Evolutionary conservation across 768 basidiomycete genomes (phyloP).

Genomic region (Russula vinacea): DNA sequence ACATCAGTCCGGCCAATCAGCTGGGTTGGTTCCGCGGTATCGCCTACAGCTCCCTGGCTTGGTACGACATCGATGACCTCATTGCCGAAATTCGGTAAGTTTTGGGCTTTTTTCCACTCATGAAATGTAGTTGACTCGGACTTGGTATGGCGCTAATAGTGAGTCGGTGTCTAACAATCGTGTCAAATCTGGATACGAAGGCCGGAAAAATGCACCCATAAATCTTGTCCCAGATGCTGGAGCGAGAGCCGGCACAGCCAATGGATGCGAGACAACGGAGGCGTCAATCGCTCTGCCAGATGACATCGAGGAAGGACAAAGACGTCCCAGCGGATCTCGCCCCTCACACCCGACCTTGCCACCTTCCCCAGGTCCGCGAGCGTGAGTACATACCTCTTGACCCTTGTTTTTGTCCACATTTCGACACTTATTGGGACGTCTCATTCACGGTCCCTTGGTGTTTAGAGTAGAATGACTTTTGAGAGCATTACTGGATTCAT

Average conservation of each 20-base stretch:
- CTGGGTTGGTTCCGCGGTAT: constrained; percentile 72
- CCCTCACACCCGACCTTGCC: not conserved
- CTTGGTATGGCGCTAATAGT: constrained; percentile 41
- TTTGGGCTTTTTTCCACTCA: constrained; percentile 6
- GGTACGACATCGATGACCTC: constrained; percentile 75
- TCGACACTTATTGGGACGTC: not conserved
- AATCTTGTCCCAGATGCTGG: constrained; percentile 72
- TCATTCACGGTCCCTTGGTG: not conserved
- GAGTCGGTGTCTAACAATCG: constrained; percentile 82
- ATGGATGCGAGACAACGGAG: constrained; percentile 61
- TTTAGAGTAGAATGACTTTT: constrained; percentile 8
- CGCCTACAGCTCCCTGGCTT: constrained; percentile 64
- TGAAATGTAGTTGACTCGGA: not conserved
- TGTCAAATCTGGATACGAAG: constrained; percentile 68
- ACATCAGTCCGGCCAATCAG: constrained; percentile 58
- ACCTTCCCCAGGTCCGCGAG: not conserved
- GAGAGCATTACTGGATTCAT: not conserved
- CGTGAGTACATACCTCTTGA: not conserved
- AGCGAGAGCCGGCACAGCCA: constrained; percentile 58
- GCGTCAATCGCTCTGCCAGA: constrained; percentile 44
- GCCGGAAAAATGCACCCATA: constrained; percentile 60
- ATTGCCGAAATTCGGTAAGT: constrained; percentile 77
- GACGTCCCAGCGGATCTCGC: constrained; percentile 2
- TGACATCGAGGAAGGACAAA: constrained; percentile 30
- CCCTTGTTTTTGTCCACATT: not conserved